Percentiles rank a stretch among this genome's conserved stretches.
Conservation (phyloP, 192 early-diverging fungal genomes). For the Phlyctochytrium bullatum region DNA sequence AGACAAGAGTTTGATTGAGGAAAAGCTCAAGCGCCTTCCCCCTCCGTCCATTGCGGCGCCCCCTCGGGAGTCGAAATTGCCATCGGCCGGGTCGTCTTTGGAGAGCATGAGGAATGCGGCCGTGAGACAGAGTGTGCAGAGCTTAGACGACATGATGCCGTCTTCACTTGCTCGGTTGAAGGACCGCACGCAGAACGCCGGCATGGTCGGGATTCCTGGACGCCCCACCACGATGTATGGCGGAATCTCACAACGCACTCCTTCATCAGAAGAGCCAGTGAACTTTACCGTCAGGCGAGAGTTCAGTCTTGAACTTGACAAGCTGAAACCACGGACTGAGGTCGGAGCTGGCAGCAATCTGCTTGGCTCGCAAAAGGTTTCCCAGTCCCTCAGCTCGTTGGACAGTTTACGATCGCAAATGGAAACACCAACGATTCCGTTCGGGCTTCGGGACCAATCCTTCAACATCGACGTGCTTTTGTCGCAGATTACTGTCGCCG, state of each 20-base stretch:
- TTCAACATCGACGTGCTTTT: slow-evolving; percentile 62
- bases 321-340: slow-evolving; percentile 2
- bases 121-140: background rate
- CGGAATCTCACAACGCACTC: background rate
- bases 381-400: background rate
- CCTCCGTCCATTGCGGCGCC: background rate
- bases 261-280: background rate
- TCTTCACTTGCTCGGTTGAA: background rate
- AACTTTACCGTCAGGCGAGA: slow-evolving; percentile 27
- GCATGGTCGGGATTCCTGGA: slow-evolving; percentile 24
- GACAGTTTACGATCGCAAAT: background rate
- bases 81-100: background rate
- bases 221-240: background rate
- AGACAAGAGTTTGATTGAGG: slow-evolving; percentile 78
- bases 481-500: slow-evolving; percentile 64
- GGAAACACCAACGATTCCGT: slow-evolving; percentile 11
- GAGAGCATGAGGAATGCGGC: background rate
- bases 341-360: background rate
- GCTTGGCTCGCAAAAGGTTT: background rate
- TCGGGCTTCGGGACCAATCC: background rate
- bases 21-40: slow-evolving; percentile 66
- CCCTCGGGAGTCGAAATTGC: background rate
- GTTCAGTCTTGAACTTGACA: slow-evolving; percentile 41
- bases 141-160: background rate
- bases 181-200: slow-evolving; percentile 4